Evolutionary conservation across 1,284 basidiomycete species (phyloP).

Genomic region (Ustilago tritici): DNA sequence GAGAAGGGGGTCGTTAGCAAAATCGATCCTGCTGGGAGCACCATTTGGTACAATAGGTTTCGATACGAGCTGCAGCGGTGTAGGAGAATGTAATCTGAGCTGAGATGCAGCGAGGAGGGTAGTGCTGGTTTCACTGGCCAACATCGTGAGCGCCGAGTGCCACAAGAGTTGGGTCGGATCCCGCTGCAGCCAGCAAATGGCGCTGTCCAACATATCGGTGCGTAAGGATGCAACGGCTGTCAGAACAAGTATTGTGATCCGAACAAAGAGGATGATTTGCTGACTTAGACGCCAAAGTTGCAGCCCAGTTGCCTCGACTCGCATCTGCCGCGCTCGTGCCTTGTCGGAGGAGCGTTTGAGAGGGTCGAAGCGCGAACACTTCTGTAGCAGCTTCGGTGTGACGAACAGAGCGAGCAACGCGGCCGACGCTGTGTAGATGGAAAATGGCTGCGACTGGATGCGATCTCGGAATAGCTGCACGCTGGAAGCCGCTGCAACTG

Average conservation of each 20-base stretch:
- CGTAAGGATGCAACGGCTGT: background rate
- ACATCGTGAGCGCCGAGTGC: constrained; percentile 8
- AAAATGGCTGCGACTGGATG: background rate
- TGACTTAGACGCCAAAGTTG: constrained; percentile 20
- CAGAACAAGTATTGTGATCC: background rate
- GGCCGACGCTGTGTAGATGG: background rate
- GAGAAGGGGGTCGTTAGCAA: constrained; percentile 18
- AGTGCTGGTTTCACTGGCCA: constrained; percentile 17
- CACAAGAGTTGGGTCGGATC: constrained; percentile 3
- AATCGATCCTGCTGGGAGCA: background rate
- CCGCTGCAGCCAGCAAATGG: constrained; percentile 3
- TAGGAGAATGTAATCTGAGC: constrained; percentile 21
- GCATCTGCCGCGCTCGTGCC: constrained; percentile 21
- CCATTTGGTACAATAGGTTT: constrained; percentile 16
- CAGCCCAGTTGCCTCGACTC: constrained; percentile 16
- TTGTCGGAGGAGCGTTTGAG: constrained; percentile 24
- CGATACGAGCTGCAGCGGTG: constrained; percentile 37
- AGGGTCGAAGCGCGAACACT: constrained; percentile 13
- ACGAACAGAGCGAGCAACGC: background rate
- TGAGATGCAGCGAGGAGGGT: constrained; percentile 14
- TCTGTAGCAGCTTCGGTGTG: constrained; percentile 7
- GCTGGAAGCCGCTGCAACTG: background rate
- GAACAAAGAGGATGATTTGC: constrained; percentile 4
- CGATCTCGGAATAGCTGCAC: background rate
- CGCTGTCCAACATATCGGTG: background rate